Conservation (phyloP, 192 early-diverging fungal genomes). For the Paraglomus brasilianum region DNA sequence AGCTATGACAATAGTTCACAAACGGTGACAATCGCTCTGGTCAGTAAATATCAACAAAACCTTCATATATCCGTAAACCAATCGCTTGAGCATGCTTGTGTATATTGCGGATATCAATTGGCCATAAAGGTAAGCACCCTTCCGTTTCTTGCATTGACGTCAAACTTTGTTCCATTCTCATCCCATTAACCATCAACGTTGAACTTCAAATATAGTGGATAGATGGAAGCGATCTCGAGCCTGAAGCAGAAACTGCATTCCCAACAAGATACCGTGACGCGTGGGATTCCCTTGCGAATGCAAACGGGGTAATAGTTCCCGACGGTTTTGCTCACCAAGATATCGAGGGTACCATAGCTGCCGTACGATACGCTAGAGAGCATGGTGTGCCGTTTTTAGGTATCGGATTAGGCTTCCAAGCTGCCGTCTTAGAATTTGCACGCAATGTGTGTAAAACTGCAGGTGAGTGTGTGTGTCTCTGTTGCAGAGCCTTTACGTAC, state of each 20-base stretch:
- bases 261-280: constrained; percentile 93
- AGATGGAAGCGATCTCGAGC: constrained; percentile 88
- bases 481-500: too few relatives aligned
- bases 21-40: constrained; percentile 80
- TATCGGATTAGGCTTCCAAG: constrained; percentile 94
- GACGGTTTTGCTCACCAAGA: constrained; percentile 96
- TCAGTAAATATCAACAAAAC: constrained; percentile 95
- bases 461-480: constrained; percentile 11
- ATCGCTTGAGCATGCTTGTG: constrained; percentile 89
- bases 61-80: constrained; percentile 96
- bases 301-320: constrained; percentile 91
- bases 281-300: constrained; percentile 86
- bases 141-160: too few relatives aligned
- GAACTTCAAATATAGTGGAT: constrained; percentile 67
- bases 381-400: constrained; percentile 97
- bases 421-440: constrained; percentile 95
- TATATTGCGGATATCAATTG: constrained; percentile 82
- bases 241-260: constrained; percentile 60
- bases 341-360: constrained; percentile 91
- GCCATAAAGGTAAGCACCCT: constrained; percentile 46
- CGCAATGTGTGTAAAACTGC: constrained; percentile 81
- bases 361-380: constrained; percentile 95
- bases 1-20: constrained; percentile 77
- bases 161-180: neutral
- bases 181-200: neutral